Base-by-base conservation (phyloP, 2,329 filamentous ascomycete genomes). In the Fusarium circinatum region DNA sequence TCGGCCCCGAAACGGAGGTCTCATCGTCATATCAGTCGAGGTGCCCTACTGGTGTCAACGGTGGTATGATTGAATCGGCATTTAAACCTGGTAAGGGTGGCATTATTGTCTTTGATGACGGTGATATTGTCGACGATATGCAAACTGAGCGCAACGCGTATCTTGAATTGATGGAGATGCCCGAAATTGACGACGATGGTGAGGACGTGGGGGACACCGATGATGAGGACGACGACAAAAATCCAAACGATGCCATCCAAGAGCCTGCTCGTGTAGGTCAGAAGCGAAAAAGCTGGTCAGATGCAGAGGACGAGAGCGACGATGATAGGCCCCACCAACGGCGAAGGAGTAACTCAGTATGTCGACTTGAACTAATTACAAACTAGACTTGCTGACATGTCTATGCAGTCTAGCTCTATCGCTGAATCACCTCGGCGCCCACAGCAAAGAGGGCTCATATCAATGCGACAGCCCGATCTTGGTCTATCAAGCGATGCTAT, bases 31-130 rank as follows among this genome's bases (percentile, higher is more conserved):
- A 86, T 69, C 82, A 85, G 77, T 80, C 87, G 47, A 85, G 88
- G 70, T 88, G 88, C 71, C 89, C 89, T 12, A 79, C 83, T 17
- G 95, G 95, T 14, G 90, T 98, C 7, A 88, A 89, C 26, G 90
- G 90, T 49, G 96, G 95, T 3, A 90, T 90, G 64, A 89, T 98
- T 57, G 87, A 89, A 32, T 88, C 90, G 20, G 85, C 87, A 1
- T 98, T 97, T 80, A 91, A 89, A 73, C 90, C 93, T 10, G 93
- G 94, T 36, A 92, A 89, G 78, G 96, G 96, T 24, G 96, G 96
- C 0, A 93, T 99, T 47, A 90, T 99, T 69, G 95, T 98, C 5
- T 97, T 96, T 81, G 96, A 98, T 79, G 96, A 98, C 79, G 96
- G 96, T 3, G 96, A 99, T 81, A 95, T 99, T 57, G 93, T 96